Conservation (phyloP, 768 basidiomycete genomes). For the Auricularia sp. region DNA sequence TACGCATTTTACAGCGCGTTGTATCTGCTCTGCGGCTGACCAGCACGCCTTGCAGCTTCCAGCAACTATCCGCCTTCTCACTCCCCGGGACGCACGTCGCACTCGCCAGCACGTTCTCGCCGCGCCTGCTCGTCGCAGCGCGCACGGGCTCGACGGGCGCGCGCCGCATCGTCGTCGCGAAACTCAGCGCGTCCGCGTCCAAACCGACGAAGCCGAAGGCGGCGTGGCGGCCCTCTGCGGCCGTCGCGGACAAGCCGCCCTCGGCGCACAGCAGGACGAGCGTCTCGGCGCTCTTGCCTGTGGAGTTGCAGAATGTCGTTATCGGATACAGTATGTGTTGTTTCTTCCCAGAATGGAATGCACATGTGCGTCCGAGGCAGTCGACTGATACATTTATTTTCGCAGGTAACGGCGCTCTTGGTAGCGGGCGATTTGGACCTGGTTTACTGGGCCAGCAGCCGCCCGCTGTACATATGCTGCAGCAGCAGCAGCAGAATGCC, state of each 20-base stretch:
- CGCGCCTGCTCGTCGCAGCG: neutral
- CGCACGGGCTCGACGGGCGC: neutral
- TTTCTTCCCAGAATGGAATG: neutral
- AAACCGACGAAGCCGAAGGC: neutral
- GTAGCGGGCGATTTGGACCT: constrained; percentile 14
- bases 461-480: constrained; percentile 5
- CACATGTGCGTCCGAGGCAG: too few relatives aligned
- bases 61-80: neutral
- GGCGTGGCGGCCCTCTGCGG: neutral
- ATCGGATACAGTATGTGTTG: constrained; percentile 50
- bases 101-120: neutral
- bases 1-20: neutral
- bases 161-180: neutral
- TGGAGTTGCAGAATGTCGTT: constrained; percentile 49
- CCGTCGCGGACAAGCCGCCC: neutral
- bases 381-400: neutral
- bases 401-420: constrained; percentile 7
- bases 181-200: neutral
- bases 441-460: constrained; percentile 11
- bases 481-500: constrained; percentile 28
- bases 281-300: constrained; percentile 37
- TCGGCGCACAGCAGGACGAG: neutral
- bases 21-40: neutral
- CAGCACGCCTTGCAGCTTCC: neutral
- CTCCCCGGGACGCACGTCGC: neutral